A percentile compares a stretch with the other conserved stretches of the same genome.
Evolutionary conservation across 345 rosid species (phyloP).

Genomic region (Pseudoturritis turrita): DNA sequence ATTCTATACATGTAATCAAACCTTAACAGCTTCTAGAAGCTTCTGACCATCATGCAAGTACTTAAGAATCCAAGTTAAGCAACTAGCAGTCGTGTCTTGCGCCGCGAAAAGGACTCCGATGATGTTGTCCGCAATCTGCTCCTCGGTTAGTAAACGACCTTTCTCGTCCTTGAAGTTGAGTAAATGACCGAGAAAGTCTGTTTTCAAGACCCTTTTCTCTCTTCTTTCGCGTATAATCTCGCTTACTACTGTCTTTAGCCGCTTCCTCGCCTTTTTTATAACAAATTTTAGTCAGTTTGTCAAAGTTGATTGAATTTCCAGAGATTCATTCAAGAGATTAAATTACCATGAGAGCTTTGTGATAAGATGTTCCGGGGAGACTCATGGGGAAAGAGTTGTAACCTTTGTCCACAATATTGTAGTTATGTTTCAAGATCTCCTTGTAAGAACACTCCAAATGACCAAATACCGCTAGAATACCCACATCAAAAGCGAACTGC

Average conservation of each 20-base stretch:
- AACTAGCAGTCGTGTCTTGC: constrained; percentile 88
- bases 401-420: constrained; percentile 65
- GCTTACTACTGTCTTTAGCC: constrained; percentile 44
- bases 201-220: constrained; percentile 45
- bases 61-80: constrained; percentile 80
- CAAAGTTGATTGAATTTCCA: neutral
- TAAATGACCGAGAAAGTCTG: constrained; percentile 54
- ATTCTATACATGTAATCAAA: constrained; percentile 18
- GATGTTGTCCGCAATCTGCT: constrained; percentile 68
- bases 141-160: constrained; percentile 40
- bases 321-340: neutral
- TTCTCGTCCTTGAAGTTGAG: constrained; percentile 45
- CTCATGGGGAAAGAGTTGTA: constrained; percentile 77
- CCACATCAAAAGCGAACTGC: constrained; percentile 77
- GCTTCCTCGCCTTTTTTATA: constrained; percentile 60
- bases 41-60: constrained; percentile 57
- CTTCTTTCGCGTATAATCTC: constrained; percentile 57
- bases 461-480: constrained; percentile 67
- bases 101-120: constrained; percentile 90
- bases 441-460: constrained; percentile 46
- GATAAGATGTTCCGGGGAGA: constrained; percentile 68
- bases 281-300: neutral
- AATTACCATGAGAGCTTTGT: constrained; percentile 59
- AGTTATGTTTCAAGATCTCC: constrained; percentile 54
- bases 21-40: constrained; percentile 73